Percentiles rank a stretch among this genome's conserved stretches.
Evolutionary conservation across 129 eudicot species (phyloP).

Genomic region (Lonicera japonica): DNA sequence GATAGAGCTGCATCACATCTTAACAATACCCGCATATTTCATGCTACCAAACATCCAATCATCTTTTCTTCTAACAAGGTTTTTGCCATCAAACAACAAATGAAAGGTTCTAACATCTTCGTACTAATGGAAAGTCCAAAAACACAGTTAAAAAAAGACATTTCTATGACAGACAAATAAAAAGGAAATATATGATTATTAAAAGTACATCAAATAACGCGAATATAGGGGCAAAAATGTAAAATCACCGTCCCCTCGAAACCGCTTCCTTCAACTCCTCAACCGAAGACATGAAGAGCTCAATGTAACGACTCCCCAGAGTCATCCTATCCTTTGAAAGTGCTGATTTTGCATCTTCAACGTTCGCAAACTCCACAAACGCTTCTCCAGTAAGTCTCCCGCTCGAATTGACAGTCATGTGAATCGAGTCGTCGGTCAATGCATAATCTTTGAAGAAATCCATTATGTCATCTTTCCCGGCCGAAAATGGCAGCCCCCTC

Average conservation of each 20-base stretch:
- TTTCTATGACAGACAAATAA: too few species aligned
- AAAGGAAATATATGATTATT: neutral
- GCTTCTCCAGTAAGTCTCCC: constrained; percentile 98
- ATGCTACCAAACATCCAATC: neutral
- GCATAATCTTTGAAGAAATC: constrained; percentile 75
- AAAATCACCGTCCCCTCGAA: constrained; percentile 48
- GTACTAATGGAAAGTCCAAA: neutral
- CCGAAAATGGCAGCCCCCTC: constrained; percentile 96
- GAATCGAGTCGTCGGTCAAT: constrained; percentile 65
- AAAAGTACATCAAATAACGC: neutral
- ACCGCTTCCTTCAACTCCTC: constrained; percentile 72
- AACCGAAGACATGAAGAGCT: constrained; percentile 65
- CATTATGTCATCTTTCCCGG: constrained; percentile 77
- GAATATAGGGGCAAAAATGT: neutral
- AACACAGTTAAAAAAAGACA: neutral
- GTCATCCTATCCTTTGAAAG: constrained; percentile 88
- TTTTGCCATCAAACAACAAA: neutral
- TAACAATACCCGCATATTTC: neutral
- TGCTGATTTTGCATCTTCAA: constrained; percentile 80
- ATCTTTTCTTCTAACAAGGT: too few species aligned
- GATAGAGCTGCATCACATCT: neutral
- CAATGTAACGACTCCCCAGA: constrained; percentile 93
- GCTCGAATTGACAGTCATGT: constrained; percentile 42
- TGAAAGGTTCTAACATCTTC: neutral
- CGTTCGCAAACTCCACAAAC: constrained; percentile 67